Percentiles rank a stretch among this genome's conserved stretches.
phyloP scores from a whole-genome alignment of 768 basidiomycete genomes.

The Filobasidium wieringae region DNA sequence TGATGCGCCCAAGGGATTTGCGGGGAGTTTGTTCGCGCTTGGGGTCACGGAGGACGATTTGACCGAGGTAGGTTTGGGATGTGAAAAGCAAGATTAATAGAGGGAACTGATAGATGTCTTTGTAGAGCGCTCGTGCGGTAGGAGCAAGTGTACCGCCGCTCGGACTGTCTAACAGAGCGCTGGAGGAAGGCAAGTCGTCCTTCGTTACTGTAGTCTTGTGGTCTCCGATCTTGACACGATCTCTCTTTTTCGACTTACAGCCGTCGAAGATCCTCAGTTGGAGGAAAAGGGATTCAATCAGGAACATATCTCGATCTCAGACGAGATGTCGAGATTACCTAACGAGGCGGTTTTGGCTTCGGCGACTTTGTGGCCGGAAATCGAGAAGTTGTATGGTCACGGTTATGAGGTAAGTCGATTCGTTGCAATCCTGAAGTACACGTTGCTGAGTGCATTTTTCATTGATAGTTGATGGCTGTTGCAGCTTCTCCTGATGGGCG shows the following conservation, averaged over 20 bases:
- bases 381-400: conserved; percentile 93
- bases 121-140: conserved; percentile 52
- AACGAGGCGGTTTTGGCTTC: conserved; percentile 83
- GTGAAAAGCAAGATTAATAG: no score
- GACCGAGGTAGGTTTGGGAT: conserved; percentile 44
- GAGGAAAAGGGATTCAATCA: conserved; percentile 23
- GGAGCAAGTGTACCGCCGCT: conserved; percentile 86
- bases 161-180: conserved; percentile 85
- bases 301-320: conserved; percentile 35
- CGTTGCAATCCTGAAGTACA: neutral
- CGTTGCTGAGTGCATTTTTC: neutral
- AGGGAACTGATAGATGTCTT: neutral
- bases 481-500: conserved; percentile 58
- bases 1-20: conserved; percentile 73
- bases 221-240: neutral
- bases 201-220: neutral
- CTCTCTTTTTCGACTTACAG: conserved; percentile 1
- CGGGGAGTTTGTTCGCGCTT: conserved; percentile 50
- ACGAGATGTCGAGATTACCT: conserved; percentile 41
- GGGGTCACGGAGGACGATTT: conserved; percentile 43
- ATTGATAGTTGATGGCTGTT: conserved; percentile 62
- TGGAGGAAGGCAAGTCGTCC: conserved; percentile 51
- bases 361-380: conserved; percentile 88
- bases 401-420: conserved; percentile 69
- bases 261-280: conserved; percentile 16